These are phyloP conservation scores for Rosellinia necatrix DNA, from an alignment of 2,329 filamentous ascomycete species.

Conservation along the genomic window DNA sequence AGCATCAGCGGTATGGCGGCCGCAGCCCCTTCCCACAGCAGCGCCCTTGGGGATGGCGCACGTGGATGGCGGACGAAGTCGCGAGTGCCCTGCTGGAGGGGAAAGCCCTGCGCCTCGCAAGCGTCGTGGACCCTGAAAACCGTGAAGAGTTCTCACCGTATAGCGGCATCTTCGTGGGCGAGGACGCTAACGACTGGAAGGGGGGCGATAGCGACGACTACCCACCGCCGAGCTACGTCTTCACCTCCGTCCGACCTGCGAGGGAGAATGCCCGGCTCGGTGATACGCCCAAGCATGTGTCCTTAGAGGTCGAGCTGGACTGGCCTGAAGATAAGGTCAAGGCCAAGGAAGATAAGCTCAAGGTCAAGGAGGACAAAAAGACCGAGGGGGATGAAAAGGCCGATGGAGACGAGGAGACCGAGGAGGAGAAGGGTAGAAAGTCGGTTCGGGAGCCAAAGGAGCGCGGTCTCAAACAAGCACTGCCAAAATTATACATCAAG, in stretches of 20 bases:
- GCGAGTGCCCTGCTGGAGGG: constrained; percentile 34
- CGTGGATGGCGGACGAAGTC: constrained; percentile 36
- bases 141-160: constrained; percentile 18
- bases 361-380: not conserved
- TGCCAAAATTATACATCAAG: constrained; percentile 35
- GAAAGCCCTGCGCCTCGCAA: constrained; percentile 34
- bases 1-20: constrained; percentile 15
- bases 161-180: constrained; percentile 35
- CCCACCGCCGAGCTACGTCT: constrained; percentile 29
- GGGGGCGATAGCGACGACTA: not conserved
- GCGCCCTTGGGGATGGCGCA: constrained; percentile 30
- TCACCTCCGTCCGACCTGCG: constrained; percentile 29
- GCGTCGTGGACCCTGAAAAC: constrained; percentile 27
- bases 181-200: constrained; percentile 26
- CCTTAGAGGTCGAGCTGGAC: constrained; percentile 36
- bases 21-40: constrained; percentile 9
- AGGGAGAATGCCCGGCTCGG: constrained; percentile 10
- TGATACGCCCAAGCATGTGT: constrained; percentile 35
- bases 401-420: not conserved
- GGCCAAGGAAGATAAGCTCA: not conserved
- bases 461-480: not conserved
- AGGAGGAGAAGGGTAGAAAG: not conserved
- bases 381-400: too few relatives aligned
- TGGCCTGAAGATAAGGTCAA: constrained; percentile 22
- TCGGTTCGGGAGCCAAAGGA: not conserved